phyloP scores from a whole-genome alignment of 352 stramenopile genomes.

The Globisporangium nunn region DNA sequence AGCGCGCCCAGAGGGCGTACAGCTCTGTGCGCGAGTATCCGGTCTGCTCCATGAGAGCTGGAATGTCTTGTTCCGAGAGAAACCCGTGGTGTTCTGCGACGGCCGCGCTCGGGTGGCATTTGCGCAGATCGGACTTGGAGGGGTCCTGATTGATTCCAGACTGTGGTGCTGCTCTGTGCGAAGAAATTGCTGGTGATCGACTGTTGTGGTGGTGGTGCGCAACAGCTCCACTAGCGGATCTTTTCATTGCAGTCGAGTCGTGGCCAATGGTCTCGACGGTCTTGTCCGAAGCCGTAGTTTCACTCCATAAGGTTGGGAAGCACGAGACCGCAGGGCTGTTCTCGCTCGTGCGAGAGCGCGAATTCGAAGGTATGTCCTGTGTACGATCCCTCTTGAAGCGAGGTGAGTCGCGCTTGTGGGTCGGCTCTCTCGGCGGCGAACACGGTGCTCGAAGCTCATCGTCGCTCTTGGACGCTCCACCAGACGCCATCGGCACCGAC shows the following conservation, averaged over 20 bases:
- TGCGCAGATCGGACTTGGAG: constrained; percentile 18
- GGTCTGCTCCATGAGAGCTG: constrained; percentile 30
- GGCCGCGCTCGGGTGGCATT: constrained; percentile 22
- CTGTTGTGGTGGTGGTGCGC: background rate
- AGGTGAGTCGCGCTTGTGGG: background rate
- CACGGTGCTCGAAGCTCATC: background rate
- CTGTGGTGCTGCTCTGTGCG: background rate
- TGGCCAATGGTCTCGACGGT: no score
- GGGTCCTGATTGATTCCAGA: constrained; percentile 11
- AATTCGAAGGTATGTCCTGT: background rate
- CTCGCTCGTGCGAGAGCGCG: background rate
- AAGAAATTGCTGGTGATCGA: background rate
- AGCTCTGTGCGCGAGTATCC: constrained; percentile 55
- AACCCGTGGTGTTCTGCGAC: constrained; percentile 47
- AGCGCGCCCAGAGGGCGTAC: constrained; percentile 60
- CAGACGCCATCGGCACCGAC: background rate
- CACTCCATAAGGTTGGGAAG: constrained; percentile 16
- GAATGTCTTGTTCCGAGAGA: constrained; percentile 48
- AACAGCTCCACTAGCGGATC: background rate
- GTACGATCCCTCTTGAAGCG: background rate
- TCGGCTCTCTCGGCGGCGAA: background rate
- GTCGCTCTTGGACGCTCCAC: background rate
- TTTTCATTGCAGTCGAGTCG: background rate
- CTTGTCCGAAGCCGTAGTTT: background rate
- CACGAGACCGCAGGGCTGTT: constrained; percentile 6